Percentiles rank a stretch among this genome's conserved stretches.
phyloP scores from a whole-genome alignment of 2,329 filamentous ascomycete genomes.

The Ascochyta lentis region DNA sequence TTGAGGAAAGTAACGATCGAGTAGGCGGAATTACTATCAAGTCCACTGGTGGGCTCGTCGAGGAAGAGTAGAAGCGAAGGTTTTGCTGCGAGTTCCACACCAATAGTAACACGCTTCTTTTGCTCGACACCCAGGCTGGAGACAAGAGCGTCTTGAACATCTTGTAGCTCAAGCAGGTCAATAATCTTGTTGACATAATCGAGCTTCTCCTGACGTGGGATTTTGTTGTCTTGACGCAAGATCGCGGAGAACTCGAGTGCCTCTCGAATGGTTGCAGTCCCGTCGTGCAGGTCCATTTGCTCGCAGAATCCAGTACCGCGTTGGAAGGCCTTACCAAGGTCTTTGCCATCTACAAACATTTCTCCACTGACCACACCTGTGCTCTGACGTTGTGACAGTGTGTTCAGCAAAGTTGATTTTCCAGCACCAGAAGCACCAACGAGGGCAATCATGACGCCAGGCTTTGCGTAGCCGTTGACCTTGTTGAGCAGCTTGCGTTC shows the following conservation, averaged over 20 bases:
- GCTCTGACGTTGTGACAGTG: slow-evolving; percentile 74
- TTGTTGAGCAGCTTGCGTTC: slow-evolving; percentile 70
- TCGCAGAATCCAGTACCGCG: slow-evolving; percentile 74
- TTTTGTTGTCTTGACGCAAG: slow-evolving; percentile 64
- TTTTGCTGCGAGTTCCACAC: slow-evolving; percentile 69
- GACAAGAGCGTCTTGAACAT: slow-evolving; percentile 72
- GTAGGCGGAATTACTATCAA: slow-evolving; percentile 73
- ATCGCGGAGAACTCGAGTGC: slow-evolving; percentile 73
- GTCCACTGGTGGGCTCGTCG: slow-evolving; percentile 74
- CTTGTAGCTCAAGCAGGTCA: slow-evolving; percentile 67
- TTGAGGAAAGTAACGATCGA: slow-evolving; percentile 72
- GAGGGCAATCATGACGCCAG: slow-evolving; percentile 78
- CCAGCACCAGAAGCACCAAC: slow-evolving; percentile 84
- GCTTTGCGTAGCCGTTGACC: slow-evolving; percentile 79
- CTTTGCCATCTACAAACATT: slow-evolving; percentile 73
- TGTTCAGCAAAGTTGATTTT: slow-evolving; percentile 84
- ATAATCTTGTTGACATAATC: slow-evolving; percentile 72
- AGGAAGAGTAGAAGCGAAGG: slow-evolving; percentile 72
- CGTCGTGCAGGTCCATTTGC: slow-evolving; percentile 75
- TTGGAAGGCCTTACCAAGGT: slow-evolving; percentile 66
- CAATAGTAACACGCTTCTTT: slow-evolving; percentile 75
- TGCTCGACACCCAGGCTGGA: slow-evolving; percentile 71
- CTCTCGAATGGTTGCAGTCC: slow-evolving; percentile 70
- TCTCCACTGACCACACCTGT: slow-evolving; percentile 70
- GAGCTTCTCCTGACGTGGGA: slow-evolving; percentile 66